Conservation (phyloP, 2,329 filamentous ascomycete genomes). For the Aureobasidium zeae region DNA sequence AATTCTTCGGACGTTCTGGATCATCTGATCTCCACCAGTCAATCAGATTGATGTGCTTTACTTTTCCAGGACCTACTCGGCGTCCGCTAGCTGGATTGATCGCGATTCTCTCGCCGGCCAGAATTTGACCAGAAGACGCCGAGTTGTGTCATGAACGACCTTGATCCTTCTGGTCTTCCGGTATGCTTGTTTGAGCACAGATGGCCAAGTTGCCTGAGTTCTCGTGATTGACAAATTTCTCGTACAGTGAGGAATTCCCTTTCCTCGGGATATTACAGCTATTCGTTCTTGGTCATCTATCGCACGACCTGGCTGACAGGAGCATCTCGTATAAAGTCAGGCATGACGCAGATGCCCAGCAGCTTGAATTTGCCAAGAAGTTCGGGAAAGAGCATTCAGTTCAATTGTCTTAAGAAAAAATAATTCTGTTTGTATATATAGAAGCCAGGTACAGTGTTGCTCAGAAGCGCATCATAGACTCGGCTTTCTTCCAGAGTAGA, state of each 20-base stretch:
- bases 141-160: background rate
- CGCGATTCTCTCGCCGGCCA: conserved; percentile 20
- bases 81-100: conserved; percentile 35
- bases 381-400: too few relatives aligned
- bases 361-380: background rate
- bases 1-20: conserved; percentile 31
- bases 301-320: conserved; percentile 34
- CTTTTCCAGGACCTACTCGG: conserved; percentile 44
- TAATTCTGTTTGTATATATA: too few relatives aligned
- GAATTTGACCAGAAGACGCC: conserved; percentile 10
- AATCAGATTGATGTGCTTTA: conserved; percentile 41
- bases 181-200: conserved; percentile 33
- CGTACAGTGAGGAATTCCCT: conserved; percentile 40
- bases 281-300: conserved; percentile 30
- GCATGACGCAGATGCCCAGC: too few relatives aligned
- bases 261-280: conserved; percentile 40
- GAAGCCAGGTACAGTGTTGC: too few relatives aligned
- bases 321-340: conserved; percentile 37
- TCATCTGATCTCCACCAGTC: conserved; percentile 44
- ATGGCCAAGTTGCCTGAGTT: conserved; percentile 42
- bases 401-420: too few relatives aligned
- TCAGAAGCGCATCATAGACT: too few relatives aligned
- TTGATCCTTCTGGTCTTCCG: conserved; percentile 21
- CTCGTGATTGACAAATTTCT: conserved; percentile 40
- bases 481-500: too few relatives aligned